These are phyloP conservation scores for Pichia scutulata DNA, from an alignment of 805 yeast species.

Conservation along the genomic window DNA sequence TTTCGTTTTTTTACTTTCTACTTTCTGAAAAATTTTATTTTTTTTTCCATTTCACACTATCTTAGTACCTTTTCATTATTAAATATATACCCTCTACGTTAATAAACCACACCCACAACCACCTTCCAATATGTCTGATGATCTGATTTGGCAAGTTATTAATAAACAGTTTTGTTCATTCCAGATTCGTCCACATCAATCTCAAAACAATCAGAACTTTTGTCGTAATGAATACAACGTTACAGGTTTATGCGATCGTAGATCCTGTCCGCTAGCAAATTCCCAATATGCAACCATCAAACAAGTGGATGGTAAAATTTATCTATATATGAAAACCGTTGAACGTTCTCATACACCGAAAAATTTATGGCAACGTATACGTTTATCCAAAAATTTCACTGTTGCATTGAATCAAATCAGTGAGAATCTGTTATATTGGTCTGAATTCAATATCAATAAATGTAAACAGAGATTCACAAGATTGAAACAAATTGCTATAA, in stretches of 20 bases:
- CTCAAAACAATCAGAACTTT: conserved; percentile 83
- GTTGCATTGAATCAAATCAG: conserved; percentile 87
- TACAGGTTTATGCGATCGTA: conserved; percentile 86
- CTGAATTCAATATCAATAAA: conserved; percentile 79
- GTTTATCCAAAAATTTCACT: conserved; percentile 79
- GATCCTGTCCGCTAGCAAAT: conserved; percentile 94
- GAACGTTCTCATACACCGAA: conserved; percentile 96
- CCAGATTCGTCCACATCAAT: conserved; percentile 53
- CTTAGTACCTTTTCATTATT: too few species aligned
- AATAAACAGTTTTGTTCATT: conserved; percentile 94
- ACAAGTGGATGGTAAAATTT: conserved; percentile 68
- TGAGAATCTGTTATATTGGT: conserved; percentile 86
- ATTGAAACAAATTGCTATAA: conserved; percentile 89
- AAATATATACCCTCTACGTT: not conserved
- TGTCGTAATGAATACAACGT: conserved; percentile 96
- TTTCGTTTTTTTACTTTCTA: not conserved
- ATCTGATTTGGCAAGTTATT: conserved; percentile 95
- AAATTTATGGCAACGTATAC: conserved; percentile 91
- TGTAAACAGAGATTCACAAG: conserved; percentile 95
- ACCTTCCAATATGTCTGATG: conserved; percentile 11
- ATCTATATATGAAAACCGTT: conserved; percentile 91
- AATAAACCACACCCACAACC: too few species aligned
- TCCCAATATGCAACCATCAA: conserved; percentile 86
- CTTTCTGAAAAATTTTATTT: not conserved
- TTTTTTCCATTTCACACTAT: not conserved